Conservation (phyloP, 2,329 filamentous ascomycete genomes). For the Microdochium bolleyi region DNA sequence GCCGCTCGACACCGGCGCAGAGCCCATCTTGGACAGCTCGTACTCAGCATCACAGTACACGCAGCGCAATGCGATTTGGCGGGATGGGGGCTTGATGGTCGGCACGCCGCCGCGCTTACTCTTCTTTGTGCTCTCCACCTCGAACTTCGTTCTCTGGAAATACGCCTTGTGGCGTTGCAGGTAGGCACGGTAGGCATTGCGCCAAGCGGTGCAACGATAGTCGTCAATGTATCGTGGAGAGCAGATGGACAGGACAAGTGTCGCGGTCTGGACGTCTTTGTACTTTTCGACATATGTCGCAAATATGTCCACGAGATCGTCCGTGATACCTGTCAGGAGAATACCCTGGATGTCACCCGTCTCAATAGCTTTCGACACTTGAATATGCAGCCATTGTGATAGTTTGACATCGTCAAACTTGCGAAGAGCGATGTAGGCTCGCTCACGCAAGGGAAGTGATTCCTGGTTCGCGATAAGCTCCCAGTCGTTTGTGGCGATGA, state of each 20-base stretch:
- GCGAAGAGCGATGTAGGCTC: constrained; percentile 64
- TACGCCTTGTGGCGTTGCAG: constrained; percentile 67
- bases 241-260: constrained; percentile 65
- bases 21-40: constrained; percentile 31
- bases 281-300: constrained; percentile 69
- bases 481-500: constrained; percentile 74
- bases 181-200: constrained; percentile 61
- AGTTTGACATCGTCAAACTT: constrained; percentile 56
- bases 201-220: constrained; percentile 67
- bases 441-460: constrained; percentile 66
- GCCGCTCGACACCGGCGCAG: neutral
- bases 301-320: constrained; percentile 65
- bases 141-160: constrained; percentile 68
- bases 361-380: constrained; percentile 51
- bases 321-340: constrained; percentile 69
- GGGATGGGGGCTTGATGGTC: constrained; percentile 55
- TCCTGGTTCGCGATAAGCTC: constrained; percentile 62
- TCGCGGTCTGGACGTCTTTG: constrained; percentile 71
- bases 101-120: constrained; percentile 57
- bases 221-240: constrained; percentile 72
- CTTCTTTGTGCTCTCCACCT: constrained; percentile 65
- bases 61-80: constrained; percentile 69
- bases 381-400: constrained; percentile 58
- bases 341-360: constrained; percentile 71
- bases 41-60: constrained; percentile 64